Evolutionary conservation across 768 basidiomycete genomes (phyloP).

Genomic region (Leccinum longicurvipes): DNA sequence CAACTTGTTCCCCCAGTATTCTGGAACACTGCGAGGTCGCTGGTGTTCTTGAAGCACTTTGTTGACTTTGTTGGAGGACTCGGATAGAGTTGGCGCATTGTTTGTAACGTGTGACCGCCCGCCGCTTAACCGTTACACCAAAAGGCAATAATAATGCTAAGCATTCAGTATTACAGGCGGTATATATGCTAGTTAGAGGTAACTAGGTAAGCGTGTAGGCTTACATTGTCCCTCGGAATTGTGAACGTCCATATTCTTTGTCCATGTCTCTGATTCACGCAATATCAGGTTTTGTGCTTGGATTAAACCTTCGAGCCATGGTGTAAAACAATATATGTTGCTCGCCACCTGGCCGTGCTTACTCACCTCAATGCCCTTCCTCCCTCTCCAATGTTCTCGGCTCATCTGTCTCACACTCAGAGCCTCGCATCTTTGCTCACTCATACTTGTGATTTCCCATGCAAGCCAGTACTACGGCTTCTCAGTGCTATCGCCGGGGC

Average conservation of each 20-base stretch:
- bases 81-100: conserved; percentile 75
- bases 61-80: conserved; percentile 62
- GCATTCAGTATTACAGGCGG: too few species aligned
- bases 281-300: conserved; percentile 23
- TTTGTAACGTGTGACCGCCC: too few species aligned
- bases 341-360: conserved; percentile 71
- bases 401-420: conserved; percentile 68
- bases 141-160: too few species aligned
- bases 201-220: too few species aligned
- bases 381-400: conserved; percentile 43
- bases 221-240: conserved; percentile 59
- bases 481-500: conserved; percentile 66
- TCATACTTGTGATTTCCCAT: conserved; percentile 89
- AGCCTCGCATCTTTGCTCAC: conserved; percentile 66
- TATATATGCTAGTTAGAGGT: too few species aligned
- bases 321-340: conserved; percentile 81
- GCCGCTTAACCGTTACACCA: too few species aligned
- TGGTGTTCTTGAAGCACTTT: conserved; percentile 65
- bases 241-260: conserved; percentile 41
- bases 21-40: conserved; percentile 71
- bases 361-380: conserved; percentile 54
- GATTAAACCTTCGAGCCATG: conserved; percentile 69
- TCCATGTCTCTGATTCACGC: background rate
- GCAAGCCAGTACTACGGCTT: conserved; percentile 95
- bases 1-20: conserved; percentile 62